Evolutionary conservation across 1,139 yeast species (phyloP), one percentile per base, ranked within the genome.

Genomic region (Geotrichum histeridarum): DNA sequence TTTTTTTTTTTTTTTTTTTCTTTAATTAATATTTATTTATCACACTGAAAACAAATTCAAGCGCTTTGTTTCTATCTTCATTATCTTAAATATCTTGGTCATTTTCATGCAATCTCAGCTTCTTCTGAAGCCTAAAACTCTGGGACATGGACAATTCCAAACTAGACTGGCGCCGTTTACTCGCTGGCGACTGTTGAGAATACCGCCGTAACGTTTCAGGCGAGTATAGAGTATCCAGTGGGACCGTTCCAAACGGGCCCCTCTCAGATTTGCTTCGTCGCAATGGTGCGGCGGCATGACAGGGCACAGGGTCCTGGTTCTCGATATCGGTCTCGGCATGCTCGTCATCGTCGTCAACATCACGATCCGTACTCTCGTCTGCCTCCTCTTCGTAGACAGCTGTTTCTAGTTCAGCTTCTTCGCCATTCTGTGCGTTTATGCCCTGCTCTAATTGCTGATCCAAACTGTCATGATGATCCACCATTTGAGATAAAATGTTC

Each of bases 261-360:
- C 47, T 17, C 37, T 43, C 47, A 31, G 47, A 43, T 14, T 43
- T 15, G 45, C 33, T 11, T 14, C 45, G 22, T 8, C 37, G 38
- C 37, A 31, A 11, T 15, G 35, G 46, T 5, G 35, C 27, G 8
- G 31, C 17, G 22, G 15, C 22, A 7, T 15, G 27, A 6, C 22
- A 12, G 11, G 39, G 39, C 9, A 2, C n/a, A 7, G 39, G 48
- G 11, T 44, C 31, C 39, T 32, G 32, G 39, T 44, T 44, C 14
- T 44, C 48, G 9, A 35, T 35, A 15, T 48, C 51, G 12, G 31
- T 42, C 8, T 32, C 51, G 11, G 27, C 42, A 12, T 18, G 44
- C 32, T 51, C 54, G 11, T 51, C 46, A 17, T n/a, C 30, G 12
- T 51, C 54, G 2, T 51, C 50, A 7, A 15, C 31, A 9, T 41